phyloP scores from a whole-genome alignment of 2,329 filamentous ascomycete genomes.

The Curvularia eragrostidis region DNA sequence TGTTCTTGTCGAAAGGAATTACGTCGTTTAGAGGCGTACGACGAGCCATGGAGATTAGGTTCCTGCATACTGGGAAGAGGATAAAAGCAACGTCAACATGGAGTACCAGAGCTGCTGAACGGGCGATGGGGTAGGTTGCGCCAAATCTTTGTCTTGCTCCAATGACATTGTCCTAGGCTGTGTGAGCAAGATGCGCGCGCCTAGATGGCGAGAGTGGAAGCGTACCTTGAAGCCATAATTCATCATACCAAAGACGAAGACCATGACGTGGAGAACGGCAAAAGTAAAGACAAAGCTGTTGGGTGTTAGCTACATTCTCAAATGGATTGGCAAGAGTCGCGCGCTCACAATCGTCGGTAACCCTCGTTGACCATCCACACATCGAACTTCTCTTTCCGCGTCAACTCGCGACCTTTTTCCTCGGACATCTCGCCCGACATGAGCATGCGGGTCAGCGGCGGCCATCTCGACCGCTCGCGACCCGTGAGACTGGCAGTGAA shows the following conservation, averaged over 20 bases:
- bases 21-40: conserved; percentile 85
- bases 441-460: conserved; percentile 80
- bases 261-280: conserved; percentile 73
- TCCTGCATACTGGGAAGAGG: conserved; percentile 82
- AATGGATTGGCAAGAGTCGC: no score
- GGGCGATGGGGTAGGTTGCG: conserved; percentile 76
- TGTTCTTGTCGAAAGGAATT: conserved; percentile 88
- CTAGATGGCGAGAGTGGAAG: not conserved
- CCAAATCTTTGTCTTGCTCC: conserved; percentile 72
- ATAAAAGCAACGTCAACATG: conserved; percentile 83
- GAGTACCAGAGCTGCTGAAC: conserved; percentile 76
- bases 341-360: conserved; percentile 75
- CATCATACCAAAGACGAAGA: conserved; percentile 81
- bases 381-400: conserved; percentile 75
- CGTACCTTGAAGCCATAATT: conserved; percentile 74
- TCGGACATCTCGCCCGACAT: conserved; percentile 82
- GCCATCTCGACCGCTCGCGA: conserved; percentile 78
- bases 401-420: conserved; percentile 72
- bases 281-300: conserved; percentile 77
- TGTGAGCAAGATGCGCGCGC: conserved; percentile 14
- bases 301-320: conserved; percentile 33
- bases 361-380: conserved; percentile 91
- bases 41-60: conserved; percentile 79
- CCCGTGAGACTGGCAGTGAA: conserved; percentile 48
- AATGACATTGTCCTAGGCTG: conserved; percentile 65